Evolutionary conservation across 2,329 filamentous ascomycete genomes (phyloP), one percentile per base, ranked within the genome.

Genomic region (Fusarium sp.): DNA sequence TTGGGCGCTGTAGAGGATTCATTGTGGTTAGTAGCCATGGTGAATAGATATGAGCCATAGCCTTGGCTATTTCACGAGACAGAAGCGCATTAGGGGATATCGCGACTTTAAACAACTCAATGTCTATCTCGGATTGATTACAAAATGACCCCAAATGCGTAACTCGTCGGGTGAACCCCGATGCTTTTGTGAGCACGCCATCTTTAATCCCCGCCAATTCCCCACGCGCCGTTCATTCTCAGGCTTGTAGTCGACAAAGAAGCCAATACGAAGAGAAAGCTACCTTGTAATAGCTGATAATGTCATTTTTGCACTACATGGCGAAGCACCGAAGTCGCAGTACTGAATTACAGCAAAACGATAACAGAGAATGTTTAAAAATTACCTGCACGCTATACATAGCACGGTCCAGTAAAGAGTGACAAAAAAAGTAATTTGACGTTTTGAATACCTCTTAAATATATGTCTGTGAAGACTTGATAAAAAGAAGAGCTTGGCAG

Each of bases 121-220:
- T 15, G 14, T 39, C 31, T 45, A 15, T 34, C 6, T 17, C 33
- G 4, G 6, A 34, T 17, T 34, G 33, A 34, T 34, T 15, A 17
- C 33, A 34, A 11, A 34, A 34, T 15, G 24, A 47, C 24, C 42
- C 57, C 43, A 56, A 60, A 52, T 22, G 22, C 44, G 52, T 33
- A 43, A 45, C 26, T 53, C 31, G 8, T 53, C 26, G 42, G 57
- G 24, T 26, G 10, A 39, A 34, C 31, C 19, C 34, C 44, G 53
- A 61, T 42, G 38, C 19, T 58, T 19, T 38, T 46, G 36, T 31
- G 19, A 60, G 58, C 58, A 62, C 55, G 55, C 33, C 55, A 62
- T 62, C 39, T 34, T 21, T 46, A 45, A 45, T 62, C 58, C 39
- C 52, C 57, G 56, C 57, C 56, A 49, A 57, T 57, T 60, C 57